Percentiles rank a stretch among this genome's conserved stretches.
Evolutionary conservation across 495 filamentous ascomycete species (phyloP).

Genomic region (Penicillium daleae): DNA sequence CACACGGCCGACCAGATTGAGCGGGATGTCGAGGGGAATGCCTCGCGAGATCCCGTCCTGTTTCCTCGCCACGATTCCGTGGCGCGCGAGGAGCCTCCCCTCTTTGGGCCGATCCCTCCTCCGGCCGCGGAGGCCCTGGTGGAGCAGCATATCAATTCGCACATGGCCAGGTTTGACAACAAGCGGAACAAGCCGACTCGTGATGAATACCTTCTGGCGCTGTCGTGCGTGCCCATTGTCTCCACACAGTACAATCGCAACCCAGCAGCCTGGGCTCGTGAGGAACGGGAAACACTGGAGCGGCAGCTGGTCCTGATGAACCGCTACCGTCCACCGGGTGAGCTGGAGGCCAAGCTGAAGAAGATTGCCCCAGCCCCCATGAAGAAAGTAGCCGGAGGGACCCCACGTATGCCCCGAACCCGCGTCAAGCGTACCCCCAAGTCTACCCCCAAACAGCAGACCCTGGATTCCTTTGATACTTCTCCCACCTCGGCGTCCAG

Average conservation of each 20-base stretch:
- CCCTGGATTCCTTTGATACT: slow-evolving; percentile 48
- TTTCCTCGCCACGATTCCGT: slow-evolving; percentile 56
- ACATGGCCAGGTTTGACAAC: slow-evolving; percentile 58
- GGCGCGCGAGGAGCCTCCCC: slow-evolving; percentile 50
- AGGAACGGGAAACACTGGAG: slow-evolving; percentile 65
- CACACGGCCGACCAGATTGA: slow-evolving; percentile 46
- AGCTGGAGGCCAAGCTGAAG: slow-evolving; percentile 41
- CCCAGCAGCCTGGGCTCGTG: slow-evolving; percentile 61
- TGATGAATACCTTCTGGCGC: slow-evolving; percentile 70
- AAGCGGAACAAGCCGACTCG: slow-evolving; percentile 64
- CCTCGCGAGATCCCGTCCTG: slow-evolving; percentile 61
- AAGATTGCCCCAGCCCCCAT: slow-evolving; percentile 53
- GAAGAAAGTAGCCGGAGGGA: slow-evolving; percentile 34
- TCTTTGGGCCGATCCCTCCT: slow-evolving; percentile 57
- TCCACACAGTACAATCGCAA: slow-evolving; percentile 61
- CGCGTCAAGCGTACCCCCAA: slow-evolving; percentile 53
- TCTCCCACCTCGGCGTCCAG: slow-evolving; percentile 44
- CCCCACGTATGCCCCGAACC: slow-evolving; percentile 39
- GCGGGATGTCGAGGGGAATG: slow-evolving; percentile 36
- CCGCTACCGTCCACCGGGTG: slow-evolving; percentile 34
- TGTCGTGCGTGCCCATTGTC: slow-evolving; percentile 69
- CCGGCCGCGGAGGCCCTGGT: slow-evolving; percentile 57
- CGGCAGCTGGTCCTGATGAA: slow-evolving; percentile 52
- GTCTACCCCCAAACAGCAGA: slow-evolving; percentile 51
- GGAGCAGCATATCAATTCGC: slow-evolving; percentile 67